These are phyloP conservation scores for Cercophora samala DNA, from an alignment of 495 filamentous ascomycete genomes.

Conservation along the genomic window DNA sequence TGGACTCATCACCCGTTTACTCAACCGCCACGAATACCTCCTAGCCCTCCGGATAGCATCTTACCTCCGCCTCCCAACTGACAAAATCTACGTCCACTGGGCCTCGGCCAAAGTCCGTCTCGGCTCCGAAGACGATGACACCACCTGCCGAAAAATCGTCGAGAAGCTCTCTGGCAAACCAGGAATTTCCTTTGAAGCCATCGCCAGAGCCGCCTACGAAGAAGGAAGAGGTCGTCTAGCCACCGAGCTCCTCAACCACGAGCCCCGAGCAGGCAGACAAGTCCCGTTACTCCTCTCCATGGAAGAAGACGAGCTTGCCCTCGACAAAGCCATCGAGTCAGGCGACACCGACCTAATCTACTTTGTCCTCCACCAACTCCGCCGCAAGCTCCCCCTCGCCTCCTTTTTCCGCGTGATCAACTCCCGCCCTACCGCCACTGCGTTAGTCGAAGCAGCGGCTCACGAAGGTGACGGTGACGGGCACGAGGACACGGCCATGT, in stretches of 20 bases:
- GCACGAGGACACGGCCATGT: conserved; percentile 68
- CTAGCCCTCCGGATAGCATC: conserved; percentile 87
- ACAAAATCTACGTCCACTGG: conserved; percentile 94
- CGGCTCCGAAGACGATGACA: conserved; percentile 80
- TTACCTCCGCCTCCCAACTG: conserved; percentile 80
- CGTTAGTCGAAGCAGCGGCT: conserved; percentile 83
- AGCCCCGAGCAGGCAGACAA: conserved; percentile 89
- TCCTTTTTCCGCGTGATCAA: conserved; percentile 93
- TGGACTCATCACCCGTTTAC: conserved; percentile 75
- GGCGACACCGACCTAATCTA: conserved; percentile 91
- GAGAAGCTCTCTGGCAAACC: conserved; percentile 79
- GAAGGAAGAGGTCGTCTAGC: conserved; percentile 85
- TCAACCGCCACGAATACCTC: conserved; percentile 86
- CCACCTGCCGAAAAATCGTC: conserved; percentile 82
- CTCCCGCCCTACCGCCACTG: conserved; percentile 78
- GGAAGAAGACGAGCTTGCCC: conserved; percentile 92
- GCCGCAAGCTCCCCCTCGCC: conserved; percentile 84
- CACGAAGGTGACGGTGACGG: conserved; percentile 30
- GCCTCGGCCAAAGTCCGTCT: conserved; percentile 88
- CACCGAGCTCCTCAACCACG: conserved; percentile 86
- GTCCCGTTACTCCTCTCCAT: conserved; percentile 91
- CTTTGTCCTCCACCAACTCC: conserved; percentile 83
- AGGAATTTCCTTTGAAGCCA: conserved; percentile 90
- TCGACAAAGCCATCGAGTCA: conserved; percentile 95
- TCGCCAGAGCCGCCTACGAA: conserved; percentile 92